These are phyloP conservation scores for Ceratobasidium sp. DNA, from an alignment of 1,284 basidiomycete genomes.

Conservation along the genomic window DNA sequence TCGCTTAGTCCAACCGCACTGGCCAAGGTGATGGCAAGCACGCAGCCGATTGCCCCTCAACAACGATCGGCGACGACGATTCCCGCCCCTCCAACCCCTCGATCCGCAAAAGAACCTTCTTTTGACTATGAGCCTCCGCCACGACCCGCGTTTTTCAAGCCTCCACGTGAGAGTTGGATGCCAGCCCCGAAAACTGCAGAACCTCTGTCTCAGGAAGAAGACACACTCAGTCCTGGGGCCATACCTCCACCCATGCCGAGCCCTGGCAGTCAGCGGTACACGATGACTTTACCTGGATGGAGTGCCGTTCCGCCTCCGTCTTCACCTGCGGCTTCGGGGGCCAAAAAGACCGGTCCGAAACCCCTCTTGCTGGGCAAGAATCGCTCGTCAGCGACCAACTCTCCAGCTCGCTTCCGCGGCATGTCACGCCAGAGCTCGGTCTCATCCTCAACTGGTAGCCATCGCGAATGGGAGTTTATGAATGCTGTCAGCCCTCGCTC, in stretches of 20 bases:
- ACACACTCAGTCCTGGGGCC: slow-evolving; percentile 4
- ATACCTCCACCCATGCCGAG: slow-evolving; percentile 7
- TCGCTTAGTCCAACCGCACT: slow-evolving; percentile 31
- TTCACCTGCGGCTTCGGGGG: slow-evolving; percentile 12
- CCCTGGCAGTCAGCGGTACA: slow-evolving; percentile 37
- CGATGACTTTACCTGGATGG: slow-evolving; percentile 39
- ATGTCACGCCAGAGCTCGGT: slow-evolving; percentile 41
- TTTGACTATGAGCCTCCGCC: slow-evolving; percentile 32
- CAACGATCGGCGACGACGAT: slow-evolving; percentile 10
- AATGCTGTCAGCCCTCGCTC: slow-evolving; percentile 28
- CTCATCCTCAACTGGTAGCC: slow-evolving; percentile 38
- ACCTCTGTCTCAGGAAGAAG: slow-evolving; percentile 22
- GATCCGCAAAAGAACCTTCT: slow-evolving; percentile 12
- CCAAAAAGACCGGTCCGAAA: slow-evolving; percentile 37
- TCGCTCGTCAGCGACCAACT: slow-evolving; percentile 15
- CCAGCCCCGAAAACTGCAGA: slow-evolving; percentile 5
- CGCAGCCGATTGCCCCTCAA: background rate
- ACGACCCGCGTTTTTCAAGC: slow-evolving; percentile 31
- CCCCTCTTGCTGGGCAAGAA: slow-evolving; percentile 41
- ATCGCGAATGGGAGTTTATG: slow-evolving; percentile 32
- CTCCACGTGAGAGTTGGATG: slow-evolving; percentile 29
- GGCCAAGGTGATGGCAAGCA: slow-evolving; percentile 19
- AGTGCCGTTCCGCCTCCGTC: slow-evolving; percentile 23
- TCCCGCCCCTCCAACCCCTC: slow-evolving; percentile 2
- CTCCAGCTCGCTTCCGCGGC: slow-evolving; percentile 25